Percentiles rank a stretch among this genome's conserved stretches.
Evolutionary conservation across 495 filamentous ascomycete species (phyloP).

Genomic region (Daldinia vernicosa): DNA sequence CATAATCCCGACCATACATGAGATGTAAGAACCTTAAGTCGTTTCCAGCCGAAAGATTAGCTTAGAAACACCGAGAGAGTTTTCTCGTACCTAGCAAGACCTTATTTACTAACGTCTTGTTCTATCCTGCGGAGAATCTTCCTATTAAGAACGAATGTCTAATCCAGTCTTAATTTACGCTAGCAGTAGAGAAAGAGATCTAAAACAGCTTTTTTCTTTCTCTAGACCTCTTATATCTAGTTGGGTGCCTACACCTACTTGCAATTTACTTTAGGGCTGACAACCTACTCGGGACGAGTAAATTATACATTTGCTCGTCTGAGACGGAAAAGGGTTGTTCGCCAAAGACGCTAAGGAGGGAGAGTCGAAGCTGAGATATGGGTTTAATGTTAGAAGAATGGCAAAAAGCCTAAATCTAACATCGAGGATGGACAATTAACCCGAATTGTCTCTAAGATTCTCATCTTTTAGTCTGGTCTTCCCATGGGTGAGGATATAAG

Average conservation of each 20-base stretch:
- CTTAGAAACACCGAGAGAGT: neutral
- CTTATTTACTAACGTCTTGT: neutral
- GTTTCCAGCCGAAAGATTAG: neutral
- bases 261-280: neutral
- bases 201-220: neutral
- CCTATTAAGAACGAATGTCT: neutral
- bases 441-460: neutral
- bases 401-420: neutral
- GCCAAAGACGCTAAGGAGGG: neutral
- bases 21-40: constrained; percentile 3
- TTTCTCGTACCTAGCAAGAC: neutral
- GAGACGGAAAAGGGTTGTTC: neutral
- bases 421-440: neutral
- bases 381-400: neutral
- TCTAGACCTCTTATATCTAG: neutral
- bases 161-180: neutral
- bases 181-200: neutral
- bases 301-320: constrained; percentile 1
- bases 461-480: neutral
- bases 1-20: neutral
- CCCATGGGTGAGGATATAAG: neutral
- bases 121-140: neutral
- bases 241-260: neutral
- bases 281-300: neutral
- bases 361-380: neutral